Base-by-base conservation (phyloP, 495 filamentous ascomycete genomes). In the Astrocystis sublimbata region DNA sequence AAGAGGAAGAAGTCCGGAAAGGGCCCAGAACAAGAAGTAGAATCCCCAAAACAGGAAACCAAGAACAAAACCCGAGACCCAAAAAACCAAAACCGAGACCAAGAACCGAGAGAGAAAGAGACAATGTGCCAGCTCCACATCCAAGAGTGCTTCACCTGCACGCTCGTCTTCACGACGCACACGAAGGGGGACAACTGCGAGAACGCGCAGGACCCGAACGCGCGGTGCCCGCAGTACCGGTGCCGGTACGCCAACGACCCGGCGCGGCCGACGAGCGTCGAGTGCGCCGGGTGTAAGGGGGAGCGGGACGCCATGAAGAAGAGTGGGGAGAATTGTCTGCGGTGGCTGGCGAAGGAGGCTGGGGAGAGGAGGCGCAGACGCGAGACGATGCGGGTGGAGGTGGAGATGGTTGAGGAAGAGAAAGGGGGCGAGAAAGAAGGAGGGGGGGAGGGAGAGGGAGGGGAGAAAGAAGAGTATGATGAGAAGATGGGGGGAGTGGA, bases 71-170 rank as follows among this genome's bases (percentile, higher is more conserved):
- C 7, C 4, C 9, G 5, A 33, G 38, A 12, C 38, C 38, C 15
- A 30, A 50, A 24, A 33, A 31, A 24, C 0, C 21, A 23, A 5
- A 21, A 49, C 7, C 28, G 19, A 4, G 26, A 53, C 12, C 36
- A 3, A 9, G 36, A 28, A 36, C 41, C 4, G 3, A 3, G 28
- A 47, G 45, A 8, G 23, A 13, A 47, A 28, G 23, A 24, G 19
- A 51, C 9, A 0, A 69, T 68, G 68, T 70, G 68, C 50, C 67
- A 72, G 30, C 46, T 70, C 23, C 64, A 72, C 23, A 38, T 49
- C 36, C 59, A 60, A 33, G 63, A 61, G 30, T 72, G 68, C 47
- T 17, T 49, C 24, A 43, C 31, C 35, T 68, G 65, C 64, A 69
- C 61, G 47, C 38, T 33, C 21, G 49, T 51, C 0, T 66, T 62